Conservation (phyloP, 768 basidiomycete genomes). For the Termitomyces sp. region DNA sequence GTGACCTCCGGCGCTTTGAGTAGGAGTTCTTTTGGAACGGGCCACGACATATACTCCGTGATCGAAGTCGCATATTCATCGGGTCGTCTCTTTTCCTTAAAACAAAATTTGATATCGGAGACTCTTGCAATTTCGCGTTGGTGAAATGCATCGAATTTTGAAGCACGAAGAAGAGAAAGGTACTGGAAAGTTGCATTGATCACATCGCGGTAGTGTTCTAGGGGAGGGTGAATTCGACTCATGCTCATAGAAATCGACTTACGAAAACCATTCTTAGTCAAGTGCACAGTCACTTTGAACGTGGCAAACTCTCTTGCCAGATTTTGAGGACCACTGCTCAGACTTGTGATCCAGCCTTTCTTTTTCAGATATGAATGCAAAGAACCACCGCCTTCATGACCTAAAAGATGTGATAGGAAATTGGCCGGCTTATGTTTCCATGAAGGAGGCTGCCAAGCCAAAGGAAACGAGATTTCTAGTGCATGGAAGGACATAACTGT, state of each 20-base stretch:
- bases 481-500: conserved; percentile 86
- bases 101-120: conserved; percentile 73
- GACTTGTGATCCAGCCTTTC: conserved; percentile 78
- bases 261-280: conserved; percentile 88
- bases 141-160: conserved; percentile 55
- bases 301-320: conserved; percentile 82
- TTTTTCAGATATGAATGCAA: conserved; percentile 85
- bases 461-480: conserved; percentile 75
- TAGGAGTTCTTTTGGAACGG: conserved; percentile 71
- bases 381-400: conserved; percentile 92
- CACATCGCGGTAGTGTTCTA: conserved; percentile 74
- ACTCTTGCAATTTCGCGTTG: conserved; percentile 75
- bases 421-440: conserved; percentile 76
- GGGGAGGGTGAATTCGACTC: not conserved
- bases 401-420: conserved; percentile 77
- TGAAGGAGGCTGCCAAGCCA: conserved; percentile 64
- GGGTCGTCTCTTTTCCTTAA: conserved; percentile 77
- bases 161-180: conserved; percentile 59
- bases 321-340: conserved; percentile 64
- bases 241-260: conserved; percentile 22
- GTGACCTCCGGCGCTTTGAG: conserved; percentile 67
- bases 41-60: conserved; percentile 71
- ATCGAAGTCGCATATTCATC: conserved; percentile 77
- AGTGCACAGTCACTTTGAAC: conserved; percentile 76
- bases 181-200: conserved; percentile 75